Conservation (phyloP, 805 yeast species). For the Ogataea polymorpha region DNA sequence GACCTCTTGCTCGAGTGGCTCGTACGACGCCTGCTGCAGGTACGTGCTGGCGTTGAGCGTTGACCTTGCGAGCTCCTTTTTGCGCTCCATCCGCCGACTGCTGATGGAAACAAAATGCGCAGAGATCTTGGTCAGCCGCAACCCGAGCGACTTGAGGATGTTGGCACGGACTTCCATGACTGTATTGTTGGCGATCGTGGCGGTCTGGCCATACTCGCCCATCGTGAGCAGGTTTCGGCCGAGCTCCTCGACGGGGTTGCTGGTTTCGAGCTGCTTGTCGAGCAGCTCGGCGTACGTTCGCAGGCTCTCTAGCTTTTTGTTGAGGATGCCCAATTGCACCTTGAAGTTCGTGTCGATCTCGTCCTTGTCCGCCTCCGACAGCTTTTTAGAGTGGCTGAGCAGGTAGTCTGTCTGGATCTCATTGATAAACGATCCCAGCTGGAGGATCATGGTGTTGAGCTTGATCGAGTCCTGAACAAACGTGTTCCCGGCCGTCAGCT, state of each 20-base stretch:
- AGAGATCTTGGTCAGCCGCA: constrained; percentile 41
- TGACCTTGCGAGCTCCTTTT: constrained; percentile 36
- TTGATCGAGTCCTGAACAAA: constrained; percentile 40
- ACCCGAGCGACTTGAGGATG: constrained; percentile 46
- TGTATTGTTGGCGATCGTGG: constrained; percentile 35
- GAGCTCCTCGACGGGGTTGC: constrained; percentile 48
- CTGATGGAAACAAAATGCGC: constrained; percentile 47
- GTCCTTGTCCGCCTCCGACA: constrained; percentile 27
- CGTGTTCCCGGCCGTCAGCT: constrained; percentile 31
- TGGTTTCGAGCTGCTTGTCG: constrained; percentile 46
- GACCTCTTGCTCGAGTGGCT: constrained; percentile 29
- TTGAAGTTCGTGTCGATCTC: constrained; percentile 28
- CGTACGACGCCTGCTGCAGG: constrained; percentile 3
- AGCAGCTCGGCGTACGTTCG: constrained; percentile 37
- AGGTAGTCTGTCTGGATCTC: constrained; percentile 37
- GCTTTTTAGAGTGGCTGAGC: constrained; percentile 25
- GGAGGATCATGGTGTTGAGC: constrained; percentile 33
- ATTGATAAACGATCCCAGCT: constrained; percentile 33
- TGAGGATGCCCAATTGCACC: constrained; percentile 20
- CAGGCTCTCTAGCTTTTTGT: constrained; percentile 28
- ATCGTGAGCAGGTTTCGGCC: constrained; percentile 29
- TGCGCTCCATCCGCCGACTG: constrained; percentile 43
- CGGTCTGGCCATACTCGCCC: constrained; percentile 37
- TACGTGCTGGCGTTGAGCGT: constrained; percentile 23
- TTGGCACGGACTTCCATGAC: constrained; percentile 46